These are phyloP conservation scores for Phytophthora cryptogea DNA, from an alignment of 352 stramenopile genomes.

Conservation along the genomic window DNA sequence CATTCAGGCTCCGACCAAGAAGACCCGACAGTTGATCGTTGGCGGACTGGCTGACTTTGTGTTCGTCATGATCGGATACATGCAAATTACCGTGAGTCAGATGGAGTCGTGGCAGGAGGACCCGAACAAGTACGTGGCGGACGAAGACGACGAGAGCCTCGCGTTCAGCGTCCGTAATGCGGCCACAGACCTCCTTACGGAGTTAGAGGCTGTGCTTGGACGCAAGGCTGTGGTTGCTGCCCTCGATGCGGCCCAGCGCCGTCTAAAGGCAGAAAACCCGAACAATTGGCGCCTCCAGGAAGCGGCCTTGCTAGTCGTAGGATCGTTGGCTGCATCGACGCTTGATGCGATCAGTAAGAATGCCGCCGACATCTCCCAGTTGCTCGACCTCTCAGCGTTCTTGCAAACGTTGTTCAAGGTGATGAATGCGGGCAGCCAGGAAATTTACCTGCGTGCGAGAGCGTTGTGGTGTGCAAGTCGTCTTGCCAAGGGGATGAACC, in stretches of 20 bases:
- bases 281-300: constrained; percentile 78
- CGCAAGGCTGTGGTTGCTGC: constrained; percentile 59
- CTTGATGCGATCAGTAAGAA: constrained; percentile 64
- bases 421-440: constrained; percentile 66
- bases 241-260: constrained; percentile 64
- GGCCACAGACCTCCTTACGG: constrained; percentile 60
- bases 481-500: constrained; percentile 67
- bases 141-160: constrained; percentile 86
- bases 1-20: constrained; percentile 79
- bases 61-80: constrained; percentile 82
- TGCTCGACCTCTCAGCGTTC: constrained; percentile 67
- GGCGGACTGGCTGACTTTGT: constrained; percentile 67
- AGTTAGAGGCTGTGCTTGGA: constrained; percentile 70
- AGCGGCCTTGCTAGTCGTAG: constrained; percentile 73
- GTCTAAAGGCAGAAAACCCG: constrained; percentile 48
- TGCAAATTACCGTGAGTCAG: constrained; percentile 81
- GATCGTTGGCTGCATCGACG: constrained; percentile 61
- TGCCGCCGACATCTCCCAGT: constrained; percentile 41
- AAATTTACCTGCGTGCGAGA: constrained; percentile 78
- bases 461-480: constrained; percentile 84
- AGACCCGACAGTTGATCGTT: constrained; percentile 68
- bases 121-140: constrained; percentile 84
- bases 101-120: constrained; percentile 79
- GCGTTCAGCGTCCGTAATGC: constrained; percentile 80
- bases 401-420: constrained; percentile 78